Conservation (phyloP, 371 early-diverging fungal genomes). For the Blyttiomyces sp. region DNA sequence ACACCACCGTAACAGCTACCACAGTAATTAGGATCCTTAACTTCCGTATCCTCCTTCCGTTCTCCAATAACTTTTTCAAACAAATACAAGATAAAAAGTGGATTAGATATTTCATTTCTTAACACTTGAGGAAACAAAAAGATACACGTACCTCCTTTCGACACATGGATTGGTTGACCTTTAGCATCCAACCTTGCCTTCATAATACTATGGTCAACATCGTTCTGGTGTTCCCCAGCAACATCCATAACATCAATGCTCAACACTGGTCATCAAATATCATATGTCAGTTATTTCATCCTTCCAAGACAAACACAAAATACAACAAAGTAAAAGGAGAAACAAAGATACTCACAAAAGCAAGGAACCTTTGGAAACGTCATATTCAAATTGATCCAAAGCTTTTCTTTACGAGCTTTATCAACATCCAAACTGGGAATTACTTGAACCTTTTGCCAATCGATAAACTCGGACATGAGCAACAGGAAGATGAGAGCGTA, state of each 20-base stretch:
- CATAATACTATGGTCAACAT: slow-evolving; percentile 72
- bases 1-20: slow-evolving; percentile 87
- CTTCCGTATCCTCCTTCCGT: slow-evolving; percentile 3
- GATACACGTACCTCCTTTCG: slow-evolving; percentile 20
- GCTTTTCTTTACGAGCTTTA: slow-evolving; percentile 78
- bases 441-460: slow-evolving; percentile 67
- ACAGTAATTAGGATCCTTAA: slow-evolving; percentile 63
- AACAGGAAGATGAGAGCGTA: slow-evolving; percentile 69
- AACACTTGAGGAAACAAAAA: not conserved
- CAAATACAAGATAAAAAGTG: not conserved
- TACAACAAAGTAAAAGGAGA: slow-evolving; percentile 3
- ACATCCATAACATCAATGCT: slow-evolving; percentile 94
- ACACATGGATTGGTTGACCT: slow-evolving; percentile 60
- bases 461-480: slow-evolving; percentile 74
- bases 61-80: slow-evolving; percentile 27
- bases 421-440: slow-evolving; percentile 82
- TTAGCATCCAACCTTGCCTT: slow-evolving; percentile 72
- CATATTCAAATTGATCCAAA: slow-evolving; percentile 85
- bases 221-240: slow-evolving; percentile 84
- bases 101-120: not conserved
- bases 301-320: not conserved
- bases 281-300: not conserved
- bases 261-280: slow-evolving; percentile 51
- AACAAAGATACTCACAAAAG: slow-evolving; percentile 57
- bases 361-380: slow-evolving; percentile 91